Evolutionary conservation across 73 alveolate genomes (phyloP), one percentile per base, ranked within the genome.

Genomic region (Uronychia setigera): DNA sequence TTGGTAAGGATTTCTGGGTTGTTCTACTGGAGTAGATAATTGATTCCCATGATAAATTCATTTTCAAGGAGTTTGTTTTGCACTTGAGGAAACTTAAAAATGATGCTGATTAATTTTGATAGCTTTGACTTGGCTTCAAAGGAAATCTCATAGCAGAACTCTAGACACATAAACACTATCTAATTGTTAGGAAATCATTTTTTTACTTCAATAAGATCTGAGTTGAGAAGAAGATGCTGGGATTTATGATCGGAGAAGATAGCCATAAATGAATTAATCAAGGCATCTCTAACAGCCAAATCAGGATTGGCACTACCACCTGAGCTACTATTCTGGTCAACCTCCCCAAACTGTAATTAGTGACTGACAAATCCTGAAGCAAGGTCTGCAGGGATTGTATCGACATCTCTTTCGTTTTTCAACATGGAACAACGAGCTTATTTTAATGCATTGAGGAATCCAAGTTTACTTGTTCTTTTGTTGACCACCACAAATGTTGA

Each of bases 41-140:
- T 74, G 32, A 87, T 60, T 0, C 93, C 93, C 26, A 67, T 26
- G 34, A 87, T 60, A 0, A 80, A 77, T 30, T 87, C 93, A 11
- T 80, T 25, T 25, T 31, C 28, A 1, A 80, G 80, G 78, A 87
- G 33, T 29, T 59, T 34, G 19, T 80, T 81, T 35, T 87, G 77
- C 33, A 87, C 93, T 74, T 87, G 79, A 26, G 93, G 93, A 60
- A 87, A 87, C 60, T 87, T 87, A 75, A 87, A 87, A 1, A 87
- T 87, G 60, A 87, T 87, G 35, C 79, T 28, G n/a, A 80, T 80
- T 0, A 87, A 76, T 59, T 77, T 59, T 9, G 93, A 80, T 1
- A 87, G 79, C 31, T 87, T 80, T 27, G 59, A 31, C 31, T 87
- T 80, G 1, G 93, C 93, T 60, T 80, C 88, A 26, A 28, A 26